Percentiles rank a stretch among this genome's conserved stretches.
These are phyloP conservation scores for Stagonosporopsis rhizophila DNA, from an alignment of 2,329 filamentous ascomycete genomes.

Conservation along the genomic window DNA sequence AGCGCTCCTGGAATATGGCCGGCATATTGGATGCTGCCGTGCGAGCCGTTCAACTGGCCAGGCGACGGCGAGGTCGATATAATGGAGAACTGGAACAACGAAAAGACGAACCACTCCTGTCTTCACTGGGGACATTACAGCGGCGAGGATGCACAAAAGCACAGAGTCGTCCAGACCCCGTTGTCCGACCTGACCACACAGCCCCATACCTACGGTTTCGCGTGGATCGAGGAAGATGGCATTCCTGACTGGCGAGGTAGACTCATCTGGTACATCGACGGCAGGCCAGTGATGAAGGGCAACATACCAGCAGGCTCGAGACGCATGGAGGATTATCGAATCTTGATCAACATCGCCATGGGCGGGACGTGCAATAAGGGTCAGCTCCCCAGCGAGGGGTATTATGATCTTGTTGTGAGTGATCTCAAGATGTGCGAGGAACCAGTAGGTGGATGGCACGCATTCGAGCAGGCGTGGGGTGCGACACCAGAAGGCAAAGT, in stretches of 20 bases:
- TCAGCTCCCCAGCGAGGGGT: slow-evolving; percentile 59
- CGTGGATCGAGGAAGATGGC: slow-evolving; percentile 60
- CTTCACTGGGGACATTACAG: slow-evolving; percentile 66
- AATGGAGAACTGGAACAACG: slow-evolving; percentile 68
- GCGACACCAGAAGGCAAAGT: slow-evolving; percentile 42
- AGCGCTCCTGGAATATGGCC: slow-evolving; percentile 67
- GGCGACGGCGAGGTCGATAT: slow-evolving; percentile 67
- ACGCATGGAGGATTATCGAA: slow-evolving; percentile 62
- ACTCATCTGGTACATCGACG: slow-evolving; percentile 67
- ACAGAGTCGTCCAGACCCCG: slow-evolving; percentile 61
- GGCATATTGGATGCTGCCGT: slow-evolving; percentile 67
- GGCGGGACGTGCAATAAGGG: slow-evolving; percentile 66
- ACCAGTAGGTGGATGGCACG: slow-evolving; percentile 62
- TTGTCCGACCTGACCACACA: slow-evolving; percentile 57
- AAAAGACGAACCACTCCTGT: slow-evolving; percentile 62
- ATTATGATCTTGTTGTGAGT: slow-evolving; percentile 65
- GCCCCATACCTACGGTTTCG: slow-evolving; percentile 63
- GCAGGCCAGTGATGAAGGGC: slow-evolving; percentile 64
- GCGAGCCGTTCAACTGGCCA: slow-evolving; percentile 66
- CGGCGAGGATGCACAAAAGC: slow-evolving; percentile 63
- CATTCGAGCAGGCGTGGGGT: slow-evolving; percentile 62
- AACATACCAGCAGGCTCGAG: slow-evolving; percentile 61
- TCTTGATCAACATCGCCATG: slow-evolving; percentile 69
- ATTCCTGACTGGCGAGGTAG: slow-evolving; percentile 53
- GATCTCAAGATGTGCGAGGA: slow-evolving; percentile 61